These are phyloP conservation scores for Sugiyamaella americana DNA, from an alignment of 805 yeast species.

Conservation along the genomic window DNA sequence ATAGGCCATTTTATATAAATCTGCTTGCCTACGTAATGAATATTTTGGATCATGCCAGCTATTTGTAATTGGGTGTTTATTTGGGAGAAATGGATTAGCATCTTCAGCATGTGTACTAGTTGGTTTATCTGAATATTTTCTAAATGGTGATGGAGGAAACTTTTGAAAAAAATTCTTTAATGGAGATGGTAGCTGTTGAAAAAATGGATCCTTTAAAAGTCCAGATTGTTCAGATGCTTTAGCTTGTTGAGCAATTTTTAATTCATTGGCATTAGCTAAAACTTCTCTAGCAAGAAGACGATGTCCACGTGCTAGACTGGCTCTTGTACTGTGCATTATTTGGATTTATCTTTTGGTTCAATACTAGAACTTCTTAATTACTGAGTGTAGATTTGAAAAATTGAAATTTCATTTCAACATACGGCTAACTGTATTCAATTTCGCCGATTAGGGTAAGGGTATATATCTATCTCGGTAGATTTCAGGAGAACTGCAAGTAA, in stretches of 20 bases:
- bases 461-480: too few species aligned
- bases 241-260: constrained; percentile 5
- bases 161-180: constrained; percentile 69
- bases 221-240: too few species aligned
- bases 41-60: constrained; percentile 69
- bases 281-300: constrained; percentile 29
- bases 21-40: constrained; percentile 78
- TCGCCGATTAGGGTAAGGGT: too few species aligned
- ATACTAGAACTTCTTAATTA: too few species aligned
- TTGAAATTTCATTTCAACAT: too few species aligned
- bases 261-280: constrained; percentile 15
- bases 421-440: too few species aligned
- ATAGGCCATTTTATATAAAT: constrained; percentile 73
- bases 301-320: constrained; percentile 16
- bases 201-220: constrained; percentile 32
- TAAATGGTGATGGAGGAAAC: constrained; percentile 81
- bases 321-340: too few species aligned
- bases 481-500: too few species aligned
- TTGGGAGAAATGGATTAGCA: constrained; percentile 84
- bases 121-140: constrained; percentile 57
- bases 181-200: constrained; percentile 58
- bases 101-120: constrained; percentile 58
- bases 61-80: constrained; percentile 77
- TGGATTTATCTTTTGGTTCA: too few species aligned
- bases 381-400: too few species aligned